Evolutionary conservation across 1,139 yeast species (phyloP), one percentile per base, ranked within the genome.

Genomic region (Debaryomyces udenii): DNA sequence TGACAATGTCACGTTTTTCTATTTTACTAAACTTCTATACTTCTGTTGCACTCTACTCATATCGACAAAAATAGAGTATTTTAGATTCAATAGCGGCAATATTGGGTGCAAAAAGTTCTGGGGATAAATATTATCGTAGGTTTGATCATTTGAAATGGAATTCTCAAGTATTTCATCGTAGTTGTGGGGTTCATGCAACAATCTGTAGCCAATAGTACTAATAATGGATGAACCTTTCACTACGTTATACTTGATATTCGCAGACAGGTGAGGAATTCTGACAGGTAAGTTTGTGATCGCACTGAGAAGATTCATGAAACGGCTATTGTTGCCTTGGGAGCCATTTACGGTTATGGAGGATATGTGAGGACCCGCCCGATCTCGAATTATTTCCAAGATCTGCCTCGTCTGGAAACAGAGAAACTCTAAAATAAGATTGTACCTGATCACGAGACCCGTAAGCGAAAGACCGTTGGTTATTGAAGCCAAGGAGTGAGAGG

Each of bases 371-470:
- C 50, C 44, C 3, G 50, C 47, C 6, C 43, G 39, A 2, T 35
- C 13, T 20, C 41, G 38, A n/a, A 76, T 55, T 11, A 57, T 43
- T 2, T 56, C 59, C 1, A 73, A 42, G 18, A 78, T 59, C 37
- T 70, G 72, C 37, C 53, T 56, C 1, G 80, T 66, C 52, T 80
- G 83, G 40, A 79, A 72, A 1, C 73, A 71, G 14, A 80, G 54
- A 46, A 75, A 80, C 53, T 80, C 84, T 10, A 78, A 44, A 1
- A 65, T 61, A 16, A 73, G 61, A 32, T 76, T 57, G 53, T 78
- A 80, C 47, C 66, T 64, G 11, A 68, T 57, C 1, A 68, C 62
- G 23, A 78, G 51, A 26, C 66, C 43, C 10, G 38, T 40, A 18
- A 42, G 20, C 9, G 38, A 30, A 15, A 23, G 31, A 37, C 43